Evolutionary conservation across 768 basidiomycete genomes (phyloP).

Genomic region (Pseudohyphozyma bogoriensis): DNA sequence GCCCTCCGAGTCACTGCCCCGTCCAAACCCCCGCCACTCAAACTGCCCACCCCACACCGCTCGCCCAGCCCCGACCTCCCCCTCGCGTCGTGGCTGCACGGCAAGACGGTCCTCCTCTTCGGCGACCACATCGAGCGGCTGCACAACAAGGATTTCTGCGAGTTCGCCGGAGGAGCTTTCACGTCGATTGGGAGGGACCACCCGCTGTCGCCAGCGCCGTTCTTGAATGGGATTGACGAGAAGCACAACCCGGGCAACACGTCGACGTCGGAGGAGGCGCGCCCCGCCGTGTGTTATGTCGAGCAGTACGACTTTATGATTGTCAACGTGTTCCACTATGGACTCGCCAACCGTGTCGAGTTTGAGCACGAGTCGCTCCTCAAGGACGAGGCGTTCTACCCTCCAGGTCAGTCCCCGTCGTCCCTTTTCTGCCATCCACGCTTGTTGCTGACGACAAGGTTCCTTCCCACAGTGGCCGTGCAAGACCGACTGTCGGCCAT

Average conservation of each 20-base stretch:
- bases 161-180: slow-evolving; percentile 20
- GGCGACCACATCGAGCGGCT: slow-evolving; percentile 27
- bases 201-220: slow-evolving; percentile 22
- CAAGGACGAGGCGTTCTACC: slow-evolving; percentile 18
- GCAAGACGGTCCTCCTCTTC: slow-evolving; percentile 25
- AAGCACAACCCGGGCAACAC: slow-evolving; percentile 1
- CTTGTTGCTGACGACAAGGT: background rate
- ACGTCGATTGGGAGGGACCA: slow-evolving; percentile 15
- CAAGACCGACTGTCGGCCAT: slow-evolving; percentile 24
- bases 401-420: slow-evolving; percentile 13
- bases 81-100: slow-evolving; percentile 17
- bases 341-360: slow-evolving; percentile 21
- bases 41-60: background rate
- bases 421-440: background rate
- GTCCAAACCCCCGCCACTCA: background rate
- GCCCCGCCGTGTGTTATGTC: slow-evolving; percentile 24
- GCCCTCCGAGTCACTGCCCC: slow-evolving; percentile 6
- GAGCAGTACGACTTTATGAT: slow-evolving; percentile 19
- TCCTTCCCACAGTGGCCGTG: slow-evolving; percentile 13
- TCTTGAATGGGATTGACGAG: slow-evolving; percentile 28
- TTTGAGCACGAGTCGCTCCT: slow-evolving; percentile 25
- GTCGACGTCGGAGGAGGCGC: slow-evolving; percentile 2
- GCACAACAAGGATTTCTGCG: slow-evolving; percentile 26
- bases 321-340: slow-evolving; percentile 23
- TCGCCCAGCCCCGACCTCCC: background rate